Evolutionary conservation across 495 filamentous ascomycete species (phyloP), one percentile per base, ranked within the genome.

Genomic region (Penicillium riverlandense): DNA sequence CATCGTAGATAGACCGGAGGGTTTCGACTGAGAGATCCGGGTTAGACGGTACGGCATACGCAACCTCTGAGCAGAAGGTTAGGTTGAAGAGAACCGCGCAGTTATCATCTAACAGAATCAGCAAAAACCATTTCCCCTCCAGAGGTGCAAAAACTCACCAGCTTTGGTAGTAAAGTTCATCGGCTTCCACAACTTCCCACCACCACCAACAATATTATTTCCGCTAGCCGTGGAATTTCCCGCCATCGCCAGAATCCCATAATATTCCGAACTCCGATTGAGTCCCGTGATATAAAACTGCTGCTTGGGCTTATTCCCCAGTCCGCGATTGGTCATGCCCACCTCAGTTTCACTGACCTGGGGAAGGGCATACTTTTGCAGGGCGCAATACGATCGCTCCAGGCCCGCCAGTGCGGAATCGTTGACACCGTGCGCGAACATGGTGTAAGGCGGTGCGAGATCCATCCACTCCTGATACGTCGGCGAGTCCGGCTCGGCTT

Each of bases 41-140:
- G 54, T 94, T 92, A 41, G 80, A 78, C 0, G 92, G 92, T 0
- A 96, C 92, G 14, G 94, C 84, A 62, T 96, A 95, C 35, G 90
- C 86, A 37, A 91, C 78, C 46, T 92, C 78, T 41, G 77, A 74
- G 69, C 92, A 99, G 62, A 96, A 90, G 4, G 73, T 62, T 12
- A 99, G 79, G 56, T 91, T 80, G 64, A 79, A 86, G 31, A 99
- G 72, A 10, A 99, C 71, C 31, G 82, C 82, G 63, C 92, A 99
- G 60, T 91, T 95, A 37, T 69, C 62, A 35, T 78, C 80, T 79
- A 33, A n/a, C 10, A 8, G 14, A 12, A 51, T 66, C 40, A 61
- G 46, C 37, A 33, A 28, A 22, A n/a, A 7, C 22, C 38, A 40
- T 3, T 6, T 11, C 15, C 53, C 56, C 43, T 60, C 48, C 41